These are phyloP conservation scores for Trichoderma sp. DNA, from an alignment of 2,329 filamentous ascomycete species.

Conservation along the genomic window DNA sequence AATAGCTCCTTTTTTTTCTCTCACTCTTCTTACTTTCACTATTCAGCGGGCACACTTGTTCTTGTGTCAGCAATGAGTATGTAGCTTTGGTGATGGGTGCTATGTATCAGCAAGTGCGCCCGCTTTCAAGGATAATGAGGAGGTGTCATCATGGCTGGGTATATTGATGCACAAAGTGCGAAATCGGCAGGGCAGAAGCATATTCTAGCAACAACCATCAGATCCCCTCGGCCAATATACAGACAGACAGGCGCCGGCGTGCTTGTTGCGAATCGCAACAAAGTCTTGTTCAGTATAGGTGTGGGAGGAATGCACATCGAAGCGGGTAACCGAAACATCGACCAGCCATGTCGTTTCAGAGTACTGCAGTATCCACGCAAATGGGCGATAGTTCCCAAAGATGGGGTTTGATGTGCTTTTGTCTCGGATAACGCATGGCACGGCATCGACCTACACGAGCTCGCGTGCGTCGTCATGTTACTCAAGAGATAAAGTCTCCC, in stretches of 20 bases:
- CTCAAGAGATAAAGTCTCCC: slow-evolving; percentile 7
- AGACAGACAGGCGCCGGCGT: not conserved
- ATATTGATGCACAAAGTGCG: not conserved
- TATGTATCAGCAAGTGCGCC: not conserved
- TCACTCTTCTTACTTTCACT: not conserved
- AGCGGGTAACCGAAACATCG: slow-evolving; percentile 22
- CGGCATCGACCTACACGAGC: slow-evolving; percentile 25
- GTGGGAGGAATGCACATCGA: not conserved
- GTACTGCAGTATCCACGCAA: slow-evolving; percentile 5
- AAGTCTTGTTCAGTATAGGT: slow-evolving; percentile 9
- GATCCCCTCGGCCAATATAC: not conserved
- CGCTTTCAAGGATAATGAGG: not conserved
- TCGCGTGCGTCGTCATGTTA: slow-evolving; percentile 23
- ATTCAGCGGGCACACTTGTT: not conserved
- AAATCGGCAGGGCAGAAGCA: not conserved
- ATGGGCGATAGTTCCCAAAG: slow-evolving; percentile 11
- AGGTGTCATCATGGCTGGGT: not conserved
- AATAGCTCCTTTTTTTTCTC: not conserved
- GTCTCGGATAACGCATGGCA: slow-evolving; percentile 25
- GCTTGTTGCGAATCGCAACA: slow-evolving; percentile 8
- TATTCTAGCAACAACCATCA: not conserved
- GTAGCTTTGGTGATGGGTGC: not conserved
- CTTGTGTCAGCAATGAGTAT: not conserved
- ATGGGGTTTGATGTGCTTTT: slow-evolving; percentile 25
- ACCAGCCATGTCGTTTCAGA: slow-evolving; percentile 25